Base-by-base conservation (phyloP, 495 filamentous ascomycete genomes). In the Hypoxylon fuscum region DNA sequence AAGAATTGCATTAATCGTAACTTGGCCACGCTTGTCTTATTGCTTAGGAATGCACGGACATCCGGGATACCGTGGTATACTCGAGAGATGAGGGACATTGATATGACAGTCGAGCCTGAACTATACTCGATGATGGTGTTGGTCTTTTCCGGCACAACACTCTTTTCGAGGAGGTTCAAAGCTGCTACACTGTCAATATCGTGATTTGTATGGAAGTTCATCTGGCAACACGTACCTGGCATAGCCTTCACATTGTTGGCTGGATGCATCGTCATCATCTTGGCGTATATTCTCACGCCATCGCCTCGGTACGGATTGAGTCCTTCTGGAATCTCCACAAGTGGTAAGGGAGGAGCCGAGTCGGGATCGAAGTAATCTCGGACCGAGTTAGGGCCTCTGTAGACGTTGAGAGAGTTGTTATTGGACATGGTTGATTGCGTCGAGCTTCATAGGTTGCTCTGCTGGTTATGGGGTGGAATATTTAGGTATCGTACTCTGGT, bases 241-340 rank as follows among this genome's bases (percentile, higher is more conserved):
- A 88, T 76, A 3, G 82, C 81, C 55, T 88, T 88, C 64, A 88
- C 85, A 61, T 87, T 88, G 51, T 87, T 83, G 31, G 84, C 83
- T 14, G 85, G 85, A 55, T 84, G 80, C 73, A 79, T 78, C 14
- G 81, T 85, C 77, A 88, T 79, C 82, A 88, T 81, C 72, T 88
- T 88, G 11, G 84, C 84, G 62, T 84, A 88, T 46, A 88, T 85
- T 14, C 83, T 78, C 9, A 88, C 82, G 3, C 81, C 82, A 81
- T 88, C 83, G 21, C 77, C 25, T 22, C 76, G 69, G 44, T 78
- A 82, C 8, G 85, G 84, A 55, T 88, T 88, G 55, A 88, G 68
- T 35, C 75, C 64, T 29, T 74, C 73, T 5, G 85, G 85, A 3
- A 88, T 70, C 70, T 88, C 85, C 12, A 88, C 84, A 7, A 88